Evolutionary conservation across 805 yeast genomes (phyloP).

Genomic region (Yarrowia osloensis): DNA sequence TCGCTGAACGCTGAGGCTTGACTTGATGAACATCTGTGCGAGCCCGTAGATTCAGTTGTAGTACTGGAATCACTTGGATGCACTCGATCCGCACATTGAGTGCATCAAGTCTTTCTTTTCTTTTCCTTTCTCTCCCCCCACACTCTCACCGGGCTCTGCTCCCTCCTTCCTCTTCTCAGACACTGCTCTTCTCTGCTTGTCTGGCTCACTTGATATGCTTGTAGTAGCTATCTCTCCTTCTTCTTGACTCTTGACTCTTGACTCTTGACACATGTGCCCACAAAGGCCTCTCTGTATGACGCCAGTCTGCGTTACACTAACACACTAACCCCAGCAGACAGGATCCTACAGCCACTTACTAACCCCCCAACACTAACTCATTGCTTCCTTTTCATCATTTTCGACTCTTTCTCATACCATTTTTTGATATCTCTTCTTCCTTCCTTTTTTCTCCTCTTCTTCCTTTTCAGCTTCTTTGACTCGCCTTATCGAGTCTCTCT

Average conservation of each 20-base stretch:
- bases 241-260: too few species aligned
- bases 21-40: not conserved
- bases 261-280: not conserved
- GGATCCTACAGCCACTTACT: not conserved
- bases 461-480: not conserved
- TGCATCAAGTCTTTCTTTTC: not conserved
- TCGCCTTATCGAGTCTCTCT: not conserved
- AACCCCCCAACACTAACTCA: not conserved
- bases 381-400: not conserved
- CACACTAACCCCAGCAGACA: not conserved
- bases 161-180: too few species aligned
- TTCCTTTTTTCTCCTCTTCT: not conserved
- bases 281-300: not conserved
- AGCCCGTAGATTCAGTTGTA: constrained; percentile 19
- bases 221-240: not conserved
- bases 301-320: constrained; percentile 13
- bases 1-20: not conserved
- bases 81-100: not conserved
- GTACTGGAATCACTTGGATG: not conserved
- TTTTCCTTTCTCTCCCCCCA: not conserved
- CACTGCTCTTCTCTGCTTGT: not conserved
- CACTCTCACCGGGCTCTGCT: not conserved
- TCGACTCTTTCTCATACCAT: not conserved
- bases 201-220: not conserved
- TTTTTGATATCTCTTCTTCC: not conserved